These are phyloP conservation scores for Saturnispora silvae DNA, from an alignment of 805 yeast genomes.

Conservation along the genomic window DNA sequence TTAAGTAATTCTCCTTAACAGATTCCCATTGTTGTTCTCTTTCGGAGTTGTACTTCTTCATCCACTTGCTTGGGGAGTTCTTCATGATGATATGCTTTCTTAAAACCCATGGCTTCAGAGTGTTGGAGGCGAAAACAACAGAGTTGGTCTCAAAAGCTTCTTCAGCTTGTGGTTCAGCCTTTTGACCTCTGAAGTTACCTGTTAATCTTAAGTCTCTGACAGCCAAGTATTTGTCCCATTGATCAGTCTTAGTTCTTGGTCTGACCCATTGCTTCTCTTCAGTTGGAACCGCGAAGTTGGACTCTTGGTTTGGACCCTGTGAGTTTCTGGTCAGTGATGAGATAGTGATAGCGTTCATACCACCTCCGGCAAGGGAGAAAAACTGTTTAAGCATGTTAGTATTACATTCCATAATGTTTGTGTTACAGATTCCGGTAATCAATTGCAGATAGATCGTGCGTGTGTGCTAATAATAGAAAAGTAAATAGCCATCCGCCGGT, in stretches of 20 bases:
- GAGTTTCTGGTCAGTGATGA: slow-evolving; percentile 24
- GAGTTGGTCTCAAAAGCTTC: slow-evolving; percentile 69
- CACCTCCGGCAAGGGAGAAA: slow-evolving; percentile 45
- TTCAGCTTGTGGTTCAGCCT: slow-evolving; percentile 52
- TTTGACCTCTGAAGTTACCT: slow-evolving; percentile 62
- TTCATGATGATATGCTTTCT: slow-evolving; percentile 31
- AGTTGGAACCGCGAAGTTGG: slow-evolving; percentile 29
- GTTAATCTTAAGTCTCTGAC: slow-evolving; percentile 71
- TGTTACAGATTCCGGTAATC: too few relatives aligned
- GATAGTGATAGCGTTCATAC: slow-evolving; percentile 27
- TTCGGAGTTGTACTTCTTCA: slow-evolving; percentile 25
- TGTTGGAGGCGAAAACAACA: slow-evolving; percentile 26
- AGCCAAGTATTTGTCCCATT: slow-evolving; percentile 46
- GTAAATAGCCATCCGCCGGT: too few relatives aligned
- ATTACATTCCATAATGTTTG: neutral
- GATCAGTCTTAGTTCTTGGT: slow-evolving; percentile 43
- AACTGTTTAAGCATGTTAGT: slow-evolving; percentile 21
- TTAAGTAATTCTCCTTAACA: slow-evolving; percentile 27
- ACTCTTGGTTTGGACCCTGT: slow-evolving; percentile 28
- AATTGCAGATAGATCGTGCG: too few relatives aligned
- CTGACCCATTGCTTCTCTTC: slow-evolving; percentile 40
- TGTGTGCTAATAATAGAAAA: too few relatives aligned
- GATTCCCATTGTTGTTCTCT: slow-evolving; percentile 25
- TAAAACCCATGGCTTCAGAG: slow-evolving; percentile 28
- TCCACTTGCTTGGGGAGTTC: slow-evolving; percentile 29